These are phyloP conservation scores for Barnettozyma pratensis DNA, from an alignment of 805 yeast genomes.

Conservation along the genomic window DNA sequence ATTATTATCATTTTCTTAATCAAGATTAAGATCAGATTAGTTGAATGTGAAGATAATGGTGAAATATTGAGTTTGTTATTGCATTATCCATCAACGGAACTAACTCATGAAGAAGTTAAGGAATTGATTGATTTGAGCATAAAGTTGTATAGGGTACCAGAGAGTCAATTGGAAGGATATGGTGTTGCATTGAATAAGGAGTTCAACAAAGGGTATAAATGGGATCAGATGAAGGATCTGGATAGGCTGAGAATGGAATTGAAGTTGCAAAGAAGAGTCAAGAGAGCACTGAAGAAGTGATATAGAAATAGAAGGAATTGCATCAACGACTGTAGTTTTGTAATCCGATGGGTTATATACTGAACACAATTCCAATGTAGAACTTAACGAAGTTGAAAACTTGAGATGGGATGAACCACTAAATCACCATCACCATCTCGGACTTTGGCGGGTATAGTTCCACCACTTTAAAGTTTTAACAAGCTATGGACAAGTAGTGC, in stretches of 20 bases:
- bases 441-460: too few relatives aligned
- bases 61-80: slow-evolving; percentile 40
- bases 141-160: slow-evolving; percentile 29
- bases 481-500: too few relatives aligned
- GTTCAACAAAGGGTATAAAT: slow-evolving; percentile 34
- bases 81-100: slow-evolving; percentile 36
- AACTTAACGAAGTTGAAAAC: too few relatives aligned
- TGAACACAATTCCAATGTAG: too few relatives aligned
- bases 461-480: too few relatives aligned
- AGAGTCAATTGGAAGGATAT: slow-evolving; percentile 29
- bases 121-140: slow-evolving; percentile 30
- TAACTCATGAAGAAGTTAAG: slow-evolving; percentile 25
- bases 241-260: slow-evolving; percentile 43
- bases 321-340: background rate
- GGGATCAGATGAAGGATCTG: slow-evolving; percentile 35
- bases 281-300: slow-evolving; percentile 14
- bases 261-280: slow-evolving; percentile 40
- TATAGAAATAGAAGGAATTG: background rate
- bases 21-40: slow-evolving; percentile 38
- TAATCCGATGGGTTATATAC: too few relatives aligned
- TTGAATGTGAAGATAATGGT: slow-evolving; percentile 41
- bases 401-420: too few relatives aligned
- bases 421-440: too few relatives aligned
- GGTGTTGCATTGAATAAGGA: slow-evolving; percentile 38
- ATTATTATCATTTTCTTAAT: slow-evolving; percentile 37